phyloP scores from a whole-genome alignment of 176 grass and related monocot species.

The Chrysopogon serrulatus region DNA sequence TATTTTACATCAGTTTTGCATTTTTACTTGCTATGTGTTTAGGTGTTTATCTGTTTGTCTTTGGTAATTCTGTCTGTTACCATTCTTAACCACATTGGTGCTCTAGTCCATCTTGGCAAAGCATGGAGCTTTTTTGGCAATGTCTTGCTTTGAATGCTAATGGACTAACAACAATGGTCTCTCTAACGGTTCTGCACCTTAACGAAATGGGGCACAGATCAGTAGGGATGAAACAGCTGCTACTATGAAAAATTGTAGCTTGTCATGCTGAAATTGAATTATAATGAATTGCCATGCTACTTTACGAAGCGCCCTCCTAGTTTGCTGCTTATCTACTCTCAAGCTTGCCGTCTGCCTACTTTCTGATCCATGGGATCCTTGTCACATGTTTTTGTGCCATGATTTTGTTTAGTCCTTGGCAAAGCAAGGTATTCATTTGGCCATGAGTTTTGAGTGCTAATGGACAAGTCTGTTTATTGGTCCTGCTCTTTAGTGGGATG shows the following conservation, averaged over 20 bases:
- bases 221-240: conserved; percentile 16
- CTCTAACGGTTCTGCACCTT: conserved; percentile 36
- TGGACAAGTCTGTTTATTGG: conserved; percentile 5
- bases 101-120: conserved; percentile 36
- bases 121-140: neutral
- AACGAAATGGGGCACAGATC: conserved; percentile 16
- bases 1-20: too few relatives aligned
- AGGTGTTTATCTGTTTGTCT: neutral
- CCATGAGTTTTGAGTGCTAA: conserved; percentile 41
- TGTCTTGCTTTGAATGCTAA: conserved; percentile 59
- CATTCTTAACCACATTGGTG: neutral
- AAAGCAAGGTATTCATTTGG: conserved; percentile 14
- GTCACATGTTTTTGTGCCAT: neutral
- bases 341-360: neutral
- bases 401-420: conserved; percentile 23
- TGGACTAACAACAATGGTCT: conserved; percentile 38
- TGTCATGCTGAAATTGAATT: neutral
- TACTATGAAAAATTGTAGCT: neutral
- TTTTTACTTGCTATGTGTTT: neutral
- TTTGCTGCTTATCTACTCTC: too few relatives aligned
- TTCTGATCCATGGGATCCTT: too few relatives aligned
- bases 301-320: too few relatives aligned
- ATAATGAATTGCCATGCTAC: neutral
- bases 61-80: neutral
- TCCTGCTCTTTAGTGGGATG: conserved; percentile 18